Conservation (phyloP, 176 grass and related monocot species). For the Oryza officinalis region DNA sequence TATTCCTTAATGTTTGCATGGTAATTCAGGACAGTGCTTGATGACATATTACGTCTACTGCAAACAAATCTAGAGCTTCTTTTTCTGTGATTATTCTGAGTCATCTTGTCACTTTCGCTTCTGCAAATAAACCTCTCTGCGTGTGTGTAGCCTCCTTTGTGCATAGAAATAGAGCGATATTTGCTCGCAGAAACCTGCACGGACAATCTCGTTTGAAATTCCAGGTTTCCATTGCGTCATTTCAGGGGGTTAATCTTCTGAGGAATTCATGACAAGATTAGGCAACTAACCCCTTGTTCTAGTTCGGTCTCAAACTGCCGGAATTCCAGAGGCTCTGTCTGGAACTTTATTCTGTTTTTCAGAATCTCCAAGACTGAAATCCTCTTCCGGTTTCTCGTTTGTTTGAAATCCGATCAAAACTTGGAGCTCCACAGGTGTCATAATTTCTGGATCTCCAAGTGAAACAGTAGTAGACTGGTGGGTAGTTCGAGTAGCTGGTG, state of each 20-base stretch:
- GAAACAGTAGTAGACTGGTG: neutral
- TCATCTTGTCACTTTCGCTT: neutral
- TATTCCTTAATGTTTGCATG: neutral
- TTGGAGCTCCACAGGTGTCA: too few species aligned
- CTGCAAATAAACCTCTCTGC: too few species aligned
- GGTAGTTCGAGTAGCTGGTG: neutral
- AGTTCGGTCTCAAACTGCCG: too few species aligned
- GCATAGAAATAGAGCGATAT: neutral
- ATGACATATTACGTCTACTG: neutral
- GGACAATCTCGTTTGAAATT: neutral
- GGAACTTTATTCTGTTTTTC: neutral
- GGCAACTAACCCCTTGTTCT: neutral
- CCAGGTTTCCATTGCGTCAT: neutral
- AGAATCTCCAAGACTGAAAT: neutral
- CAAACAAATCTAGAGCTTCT: neutral
- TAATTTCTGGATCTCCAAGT: neutral
- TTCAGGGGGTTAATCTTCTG: neutral
- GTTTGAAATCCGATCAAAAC: neutral
- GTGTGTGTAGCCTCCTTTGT: too few species aligned
- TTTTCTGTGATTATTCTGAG: neutral
- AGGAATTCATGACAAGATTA: neutral
- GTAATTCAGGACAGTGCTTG: neutral
- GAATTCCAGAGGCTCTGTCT: neutral
- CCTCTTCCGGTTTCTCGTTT: too few species aligned
- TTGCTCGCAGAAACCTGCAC: neutral